Evolutionary conservation across 2,329 filamentous ascomycete species (phyloP), one percentile per base, ranked within the genome.

Genomic region (Nemania sp.): DNA sequence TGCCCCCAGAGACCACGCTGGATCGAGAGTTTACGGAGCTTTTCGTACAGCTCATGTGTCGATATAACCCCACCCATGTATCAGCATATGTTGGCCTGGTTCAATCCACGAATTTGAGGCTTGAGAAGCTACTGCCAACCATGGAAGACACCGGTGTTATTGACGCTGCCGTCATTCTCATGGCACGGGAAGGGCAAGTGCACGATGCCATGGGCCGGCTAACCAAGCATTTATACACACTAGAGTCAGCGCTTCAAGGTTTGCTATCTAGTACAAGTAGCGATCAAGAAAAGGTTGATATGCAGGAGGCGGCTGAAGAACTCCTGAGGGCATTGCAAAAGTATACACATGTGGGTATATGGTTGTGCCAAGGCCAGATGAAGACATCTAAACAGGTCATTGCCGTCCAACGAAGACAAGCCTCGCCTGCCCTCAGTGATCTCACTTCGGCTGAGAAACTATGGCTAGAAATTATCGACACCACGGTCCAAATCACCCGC

Each of bases 41-140:
- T 57, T 98, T 98, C 74, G 88, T 98, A 4, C 90, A 90, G 68
- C 84, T 99, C 21, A 93, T 98, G 88, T 99, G 96, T 76, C 85
- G 80, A 58, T 97, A 92, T 73, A 86, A 97, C 61, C 86, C 92
- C 2, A 77, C 83, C 0, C 91, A 93, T 68, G 94, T 99, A 1
- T 90, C 91, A 2, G 88, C 92, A 57, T 99, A 95, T 73, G 85
- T 98, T 29, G 87, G 89, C 39, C 73, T 85, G 1, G 81, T 96
- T 2, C 90, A 92, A 67, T 87, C 88, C 2, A 87, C 89, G 11
- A 88, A 97, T 71, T 78, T 99, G 29, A 84, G 87, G 21, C 82
- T 99, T 0, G 90, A 95, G 12, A 84, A 87, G 54, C 82, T 99
- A 1, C 81, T 99, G 7, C 92, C 93, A 3, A 88, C 88, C 0